Conservation (phyloP, 2,329 filamentous ascomycete genomes). For the Colletotrichum cordylinicola region DNA sequence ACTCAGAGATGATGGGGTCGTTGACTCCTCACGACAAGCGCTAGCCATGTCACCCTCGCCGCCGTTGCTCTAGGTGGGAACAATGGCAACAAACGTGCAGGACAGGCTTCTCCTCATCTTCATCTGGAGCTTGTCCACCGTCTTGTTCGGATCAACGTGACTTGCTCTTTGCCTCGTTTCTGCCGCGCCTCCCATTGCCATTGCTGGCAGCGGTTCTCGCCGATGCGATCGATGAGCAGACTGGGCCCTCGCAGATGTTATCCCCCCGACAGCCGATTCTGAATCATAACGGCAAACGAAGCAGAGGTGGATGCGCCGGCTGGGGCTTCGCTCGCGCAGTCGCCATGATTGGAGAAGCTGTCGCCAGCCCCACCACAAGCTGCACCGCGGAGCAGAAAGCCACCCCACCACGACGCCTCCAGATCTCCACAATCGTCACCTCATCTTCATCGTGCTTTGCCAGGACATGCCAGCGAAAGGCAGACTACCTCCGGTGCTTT, state of each 20-base stretch:
- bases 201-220: background rate
- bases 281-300: slow-evolving; percentile 11
- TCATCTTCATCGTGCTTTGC: slow-evolving; percentile 22
- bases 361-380: background rate
- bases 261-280: slow-evolving; percentile 4
- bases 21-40: background rate
- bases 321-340: background rate
- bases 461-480: slow-evolving; percentile 3
- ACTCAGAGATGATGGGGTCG: background rate
- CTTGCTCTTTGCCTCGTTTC: background rate
- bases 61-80: slow-evolving; percentile 1
- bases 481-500: slow-evolving; percentile 1
- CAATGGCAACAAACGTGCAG: background rate
- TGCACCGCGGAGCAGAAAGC: background rate
- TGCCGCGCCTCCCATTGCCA: background rate
- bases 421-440: slow-evolving; percentile 21
- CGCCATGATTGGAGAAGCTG: slow-evolving; percentile 13
- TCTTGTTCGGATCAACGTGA: background rate
- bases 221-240: background rate
- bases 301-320: background rate
- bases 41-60: slow-evolving; percentile 11
- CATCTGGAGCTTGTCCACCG: background rate
- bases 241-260: background rate
- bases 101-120: slow-evolving; percentile 2
- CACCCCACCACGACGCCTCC: slow-evolving; percentile 17